Conservation (phyloP, 768 basidiomycete species). For the Mycena vitilis region DNA sequence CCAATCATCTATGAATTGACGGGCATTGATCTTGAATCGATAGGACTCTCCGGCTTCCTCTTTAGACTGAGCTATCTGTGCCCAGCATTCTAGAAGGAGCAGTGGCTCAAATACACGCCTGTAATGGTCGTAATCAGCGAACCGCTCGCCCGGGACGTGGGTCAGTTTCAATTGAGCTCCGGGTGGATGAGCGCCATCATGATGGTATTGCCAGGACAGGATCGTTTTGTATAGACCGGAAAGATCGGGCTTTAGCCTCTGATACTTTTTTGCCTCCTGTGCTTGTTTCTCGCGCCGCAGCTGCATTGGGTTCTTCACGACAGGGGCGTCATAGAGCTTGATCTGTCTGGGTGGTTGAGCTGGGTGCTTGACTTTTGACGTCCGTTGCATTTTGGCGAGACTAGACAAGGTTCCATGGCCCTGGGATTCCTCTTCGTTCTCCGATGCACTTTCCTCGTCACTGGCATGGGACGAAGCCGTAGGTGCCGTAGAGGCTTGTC, state of each 20-base stretch:
- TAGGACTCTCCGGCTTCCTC: conserved; percentile 68
- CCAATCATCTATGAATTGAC: conserved; percentile 84
- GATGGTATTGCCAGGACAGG: conserved; percentile 89
- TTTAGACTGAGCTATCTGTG: conserved; percentile 83
- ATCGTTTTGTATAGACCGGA: conserved; percentile 80
- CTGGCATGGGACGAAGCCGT: conserved; percentile 52
- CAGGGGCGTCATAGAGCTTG: conserved; percentile 69
- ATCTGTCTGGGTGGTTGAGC: conserved; percentile 67
- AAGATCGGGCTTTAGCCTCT: conserved; percentile 87
- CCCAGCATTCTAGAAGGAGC: conserved; percentile 91
- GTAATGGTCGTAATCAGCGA: conserved; percentile 76
- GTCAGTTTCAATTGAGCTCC: conserved; percentile 50
- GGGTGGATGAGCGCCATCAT: conserved; percentile 73
- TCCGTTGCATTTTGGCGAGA: conserved; percentile 70
- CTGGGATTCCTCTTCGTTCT: conserved; percentile 57
- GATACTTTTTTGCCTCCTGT: conserved; percentile 67
- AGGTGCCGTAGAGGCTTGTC: conserved; percentile 32
- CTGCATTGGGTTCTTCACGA: conserved; percentile 55
- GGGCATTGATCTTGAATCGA: conserved; percentile 72
- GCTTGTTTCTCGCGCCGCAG: conserved; percentile 65
- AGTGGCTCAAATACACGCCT: conserved; percentile 84
- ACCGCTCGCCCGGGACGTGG: conserved; percentile 71
- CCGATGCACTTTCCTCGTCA: conserved; percentile 55
- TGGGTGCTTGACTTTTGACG: conserved; percentile 68
- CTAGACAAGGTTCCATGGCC: conserved; percentile 57